These are phyloP conservation scores for Metschnikowia drakensbergensis DNA, from an alignment of 805 yeast genomes.

Conservation along the genomic window DNA sequence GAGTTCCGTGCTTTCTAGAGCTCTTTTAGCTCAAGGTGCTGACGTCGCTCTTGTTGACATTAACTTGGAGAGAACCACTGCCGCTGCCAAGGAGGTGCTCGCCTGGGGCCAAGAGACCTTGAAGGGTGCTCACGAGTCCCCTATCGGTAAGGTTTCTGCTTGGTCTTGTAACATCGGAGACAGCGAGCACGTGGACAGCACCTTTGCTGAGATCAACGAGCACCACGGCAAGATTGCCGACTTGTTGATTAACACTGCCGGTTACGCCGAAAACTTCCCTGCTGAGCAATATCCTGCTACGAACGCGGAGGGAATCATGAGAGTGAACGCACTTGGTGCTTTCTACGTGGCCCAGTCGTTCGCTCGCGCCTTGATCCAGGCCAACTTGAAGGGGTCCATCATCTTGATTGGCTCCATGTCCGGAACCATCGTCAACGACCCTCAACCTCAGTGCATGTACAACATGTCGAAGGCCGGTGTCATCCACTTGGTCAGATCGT, in stretches of 20 bases:
- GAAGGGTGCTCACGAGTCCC: constrained; percentile 30
- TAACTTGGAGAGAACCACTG: constrained; percentile 54
- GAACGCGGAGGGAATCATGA: constrained; percentile 63
- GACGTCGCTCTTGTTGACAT: constrained; percentile 70
- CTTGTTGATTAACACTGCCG: constrained; percentile 74
- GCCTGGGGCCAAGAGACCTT: constrained; percentile 46
- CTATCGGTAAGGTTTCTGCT: constrained; percentile 46
- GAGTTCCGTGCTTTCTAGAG: constrained; percentile 60
- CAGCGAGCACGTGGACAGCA: constrained; percentile 52
- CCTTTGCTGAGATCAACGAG: constrained; percentile 50
- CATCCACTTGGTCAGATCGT: constrained; percentile 68
- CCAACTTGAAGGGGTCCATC: constrained; percentile 55
- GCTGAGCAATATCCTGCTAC: constrained; percentile 73
- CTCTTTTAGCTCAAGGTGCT: constrained; percentile 73
- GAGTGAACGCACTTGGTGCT: constrained; percentile 73
- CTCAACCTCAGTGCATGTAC: constrained; percentile 77
- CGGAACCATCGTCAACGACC: constrained; percentile 72
- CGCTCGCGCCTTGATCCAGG: constrained; percentile 61
- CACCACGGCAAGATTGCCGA: constrained; percentile 62
- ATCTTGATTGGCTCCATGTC: constrained; percentile 78
- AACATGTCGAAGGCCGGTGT: constrained; percentile 87
- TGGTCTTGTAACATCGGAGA: constrained; percentile 77
- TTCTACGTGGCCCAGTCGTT: constrained; percentile 70
- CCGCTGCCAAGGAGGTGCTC: constrained; percentile 48
- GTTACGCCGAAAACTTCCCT: constrained; percentile 76